A percentile compares a stretch with the other conserved stretches of the same genome.
Evolutionary conservation across 495 filamentous ascomycete genomes (phyloP).

Genomic region (Terfezia boudieri): DNA sequence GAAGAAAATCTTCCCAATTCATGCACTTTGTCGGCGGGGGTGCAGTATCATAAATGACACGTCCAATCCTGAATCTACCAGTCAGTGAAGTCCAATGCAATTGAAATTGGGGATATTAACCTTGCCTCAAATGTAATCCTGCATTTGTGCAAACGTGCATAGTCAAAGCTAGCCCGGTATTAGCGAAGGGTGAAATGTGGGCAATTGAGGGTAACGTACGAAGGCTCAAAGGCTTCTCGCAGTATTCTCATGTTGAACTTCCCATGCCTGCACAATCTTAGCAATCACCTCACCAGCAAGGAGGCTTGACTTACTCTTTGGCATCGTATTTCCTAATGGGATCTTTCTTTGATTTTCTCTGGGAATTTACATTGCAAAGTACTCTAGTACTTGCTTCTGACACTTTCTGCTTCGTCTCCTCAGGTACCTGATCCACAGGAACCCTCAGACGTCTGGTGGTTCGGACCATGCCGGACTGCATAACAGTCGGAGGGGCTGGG

Average conservation of each 20-base stretch:
- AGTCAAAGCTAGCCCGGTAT: conserved; percentile 1
- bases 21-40: conserved; percentile 7
- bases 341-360: background rate
- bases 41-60: conserved; percentile 9
- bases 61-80: conserved; percentile 4
- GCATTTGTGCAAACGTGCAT: conserved; percentile 10
- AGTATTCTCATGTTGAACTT: too few species aligned
- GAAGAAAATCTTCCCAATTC: conserved; percentile 10
- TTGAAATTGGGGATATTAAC: background rate
- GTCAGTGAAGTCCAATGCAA: background rate
- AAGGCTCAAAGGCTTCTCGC: too few species aligned
- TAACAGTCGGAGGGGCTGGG: background rate
- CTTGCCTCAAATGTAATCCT: conserved; percentile 10
- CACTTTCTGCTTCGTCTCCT: background rate
- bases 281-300: too few species aligned
- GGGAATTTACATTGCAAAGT: background rate
- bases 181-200: too few species aligned
- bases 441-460: background rate
- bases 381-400: background rate
- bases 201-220: too few species aligned
- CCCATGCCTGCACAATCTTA: too few species aligned
- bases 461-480: background rate
- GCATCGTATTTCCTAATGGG: background rate
- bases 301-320: too few species aligned
- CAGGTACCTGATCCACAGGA: background rate